phyloP scores from a whole-genome alignment of 345 rosid species.

The Trapa bicornis region DNA sequence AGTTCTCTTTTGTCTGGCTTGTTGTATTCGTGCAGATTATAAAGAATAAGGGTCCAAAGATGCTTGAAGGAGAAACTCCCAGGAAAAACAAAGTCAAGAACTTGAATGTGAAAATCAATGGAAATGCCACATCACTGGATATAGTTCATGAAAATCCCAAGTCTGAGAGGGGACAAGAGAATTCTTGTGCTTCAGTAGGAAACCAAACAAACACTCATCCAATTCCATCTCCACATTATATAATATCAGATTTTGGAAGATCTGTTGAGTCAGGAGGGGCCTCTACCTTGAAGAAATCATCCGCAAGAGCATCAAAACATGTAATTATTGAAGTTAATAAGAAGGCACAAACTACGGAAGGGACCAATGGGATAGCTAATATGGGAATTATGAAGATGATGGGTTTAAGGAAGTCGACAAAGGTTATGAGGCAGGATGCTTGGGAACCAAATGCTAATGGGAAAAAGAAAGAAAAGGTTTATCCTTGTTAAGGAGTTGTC shows the following conservation, averaged over 20 bases:
- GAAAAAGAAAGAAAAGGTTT: constrained; percentile 34
- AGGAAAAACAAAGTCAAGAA: constrained; percentile 23
- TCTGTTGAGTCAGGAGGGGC: constrained; percentile 5
- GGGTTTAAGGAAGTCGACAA: constrained; percentile 42
- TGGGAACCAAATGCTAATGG: constrained; percentile 18
- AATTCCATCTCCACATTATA: not conserved
- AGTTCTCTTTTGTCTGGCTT: constrained; percentile 7
- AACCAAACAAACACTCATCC: constrained; percentile 20
- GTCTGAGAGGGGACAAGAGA: constrained; percentile 16
- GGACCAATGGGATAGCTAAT: constrained; percentile 24
- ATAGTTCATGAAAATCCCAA: constrained; percentile 19
- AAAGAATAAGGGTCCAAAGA: constrained; percentile 20
- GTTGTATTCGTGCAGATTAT: constrained; percentile 18
- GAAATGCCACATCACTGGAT: constrained; percentile 18
- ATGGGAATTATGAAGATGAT: constrained; percentile 45
- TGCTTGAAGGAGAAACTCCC: constrained; percentile 24
- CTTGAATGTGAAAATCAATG: constrained; percentile 20
- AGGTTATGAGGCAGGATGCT: constrained; percentile 24
- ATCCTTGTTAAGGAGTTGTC: not conserved
- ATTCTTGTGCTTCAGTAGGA: constrained; percentile 17
- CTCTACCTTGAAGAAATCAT: constrained; percentile 18
- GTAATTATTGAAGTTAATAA: constrained; percentile 26
- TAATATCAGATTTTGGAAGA: constrained; percentile 9
- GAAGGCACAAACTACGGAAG: constrained; percentile 25
- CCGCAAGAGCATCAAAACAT: constrained; percentile 21